These are phyloP conservation scores for Kentomonas sorsogonicus DNA, from an alignment of 208 protist genomes.

Conservation along the genomic window DNA sequence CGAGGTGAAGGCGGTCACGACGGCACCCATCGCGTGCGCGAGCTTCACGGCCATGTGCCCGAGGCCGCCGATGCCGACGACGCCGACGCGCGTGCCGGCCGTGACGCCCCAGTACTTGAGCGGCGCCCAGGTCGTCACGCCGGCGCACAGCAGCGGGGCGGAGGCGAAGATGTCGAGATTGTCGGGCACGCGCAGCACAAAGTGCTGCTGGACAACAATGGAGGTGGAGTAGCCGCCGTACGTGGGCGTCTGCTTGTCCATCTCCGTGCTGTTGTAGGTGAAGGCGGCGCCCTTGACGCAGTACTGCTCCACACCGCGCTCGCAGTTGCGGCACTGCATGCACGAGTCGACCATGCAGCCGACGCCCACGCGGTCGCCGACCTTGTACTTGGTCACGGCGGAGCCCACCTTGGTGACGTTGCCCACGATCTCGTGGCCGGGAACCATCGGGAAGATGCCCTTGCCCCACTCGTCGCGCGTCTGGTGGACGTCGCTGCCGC, in stretches of 20 bases:
- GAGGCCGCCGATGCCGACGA: conserved; percentile 87
- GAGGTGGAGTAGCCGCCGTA: conserved; percentile 70
- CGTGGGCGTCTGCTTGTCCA: conserved; percentile 25
- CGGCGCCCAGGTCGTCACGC: conserved; percentile 83
- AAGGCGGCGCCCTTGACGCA: conserved; percentile 61
- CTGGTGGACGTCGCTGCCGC: conserved; percentile 81
- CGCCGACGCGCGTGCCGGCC: conserved; percentile 52
- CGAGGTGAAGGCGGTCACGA: conserved; percentile 84
- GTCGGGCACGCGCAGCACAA: conserved; percentile 59
- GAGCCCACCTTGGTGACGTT: conserved; percentile 58
- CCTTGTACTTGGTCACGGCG: conserved; percentile 69
- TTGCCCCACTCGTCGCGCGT: conserved; percentile 63
- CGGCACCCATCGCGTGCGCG: conserved; percentile 69
- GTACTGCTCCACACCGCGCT: conserved; percentile 70
- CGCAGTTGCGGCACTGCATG: conserved; percentile 50
- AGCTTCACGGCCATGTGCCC: conserved; percentile 90
- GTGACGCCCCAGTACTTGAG: conserved; percentile 66
- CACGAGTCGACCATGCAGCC: conserved; percentile 90
- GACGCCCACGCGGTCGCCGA: conserved; percentile 78
- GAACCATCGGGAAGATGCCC: conserved; percentile 61
- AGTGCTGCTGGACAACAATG: conserved; percentile 59
- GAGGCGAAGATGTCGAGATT: conserved; percentile 53
- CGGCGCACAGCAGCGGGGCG: conserved; percentile 87
- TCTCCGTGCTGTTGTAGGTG: conserved; percentile 30
- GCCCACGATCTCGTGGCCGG: conserved; percentile 83